These are phyloP conservation scores for Globisporangium spinosum DNA, from an alignment of 352 stramenopile genomes.

Conservation along the genomic window DNA sequence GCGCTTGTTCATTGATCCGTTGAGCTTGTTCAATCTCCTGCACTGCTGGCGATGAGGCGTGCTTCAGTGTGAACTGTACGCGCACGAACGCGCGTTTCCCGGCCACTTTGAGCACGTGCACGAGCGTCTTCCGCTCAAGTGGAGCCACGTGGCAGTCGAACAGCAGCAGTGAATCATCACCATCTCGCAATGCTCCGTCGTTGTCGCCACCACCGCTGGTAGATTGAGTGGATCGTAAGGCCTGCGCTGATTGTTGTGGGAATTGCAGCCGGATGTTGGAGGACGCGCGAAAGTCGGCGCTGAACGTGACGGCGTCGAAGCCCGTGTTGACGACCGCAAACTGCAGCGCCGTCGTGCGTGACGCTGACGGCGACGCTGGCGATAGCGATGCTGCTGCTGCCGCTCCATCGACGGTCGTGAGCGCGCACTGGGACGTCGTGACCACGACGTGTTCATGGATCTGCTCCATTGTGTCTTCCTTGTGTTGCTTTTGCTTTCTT, in stretches of 20 bases:
- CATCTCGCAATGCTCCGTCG: not conserved
- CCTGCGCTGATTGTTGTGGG: not conserved
- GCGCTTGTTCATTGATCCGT: not conserved
- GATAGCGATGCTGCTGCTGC: not conserved
- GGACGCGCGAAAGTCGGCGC: slow-evolving; percentile 45
- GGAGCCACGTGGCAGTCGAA: slow-evolving; percentile 32
- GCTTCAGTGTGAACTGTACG: slow-evolving; percentile 29
- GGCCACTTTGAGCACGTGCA: slow-evolving; percentile 25
- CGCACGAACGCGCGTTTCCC: slow-evolving; percentile 40
- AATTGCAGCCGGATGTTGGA: slow-evolving; percentile 31
- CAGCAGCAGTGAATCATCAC: slow-evolving; percentile 1
- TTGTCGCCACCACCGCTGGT: not conserved
- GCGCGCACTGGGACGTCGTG: slow-evolving; percentile 23
- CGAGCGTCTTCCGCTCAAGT: slow-evolving; percentile 33
- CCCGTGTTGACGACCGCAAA: slow-evolving; percentile 45
- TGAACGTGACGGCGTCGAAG: slow-evolving; percentile 31
- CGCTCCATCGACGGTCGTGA: slow-evolving; percentile 4
- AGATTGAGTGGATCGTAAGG: not conserved
- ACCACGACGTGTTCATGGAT: slow-evolving; percentile 35
- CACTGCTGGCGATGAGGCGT: not conserved
- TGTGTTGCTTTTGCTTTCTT: not conserved
- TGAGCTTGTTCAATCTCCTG: slow-evolving; percentile 7
- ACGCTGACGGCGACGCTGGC: not conserved
- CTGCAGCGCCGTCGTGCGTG: slow-evolving; percentile 25
- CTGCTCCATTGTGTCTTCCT: slow-evolving; percentile 11